phyloP scores from a whole-genome alignment of 208 protist genomes.

The Trypanosoma scelopori region DNA sequence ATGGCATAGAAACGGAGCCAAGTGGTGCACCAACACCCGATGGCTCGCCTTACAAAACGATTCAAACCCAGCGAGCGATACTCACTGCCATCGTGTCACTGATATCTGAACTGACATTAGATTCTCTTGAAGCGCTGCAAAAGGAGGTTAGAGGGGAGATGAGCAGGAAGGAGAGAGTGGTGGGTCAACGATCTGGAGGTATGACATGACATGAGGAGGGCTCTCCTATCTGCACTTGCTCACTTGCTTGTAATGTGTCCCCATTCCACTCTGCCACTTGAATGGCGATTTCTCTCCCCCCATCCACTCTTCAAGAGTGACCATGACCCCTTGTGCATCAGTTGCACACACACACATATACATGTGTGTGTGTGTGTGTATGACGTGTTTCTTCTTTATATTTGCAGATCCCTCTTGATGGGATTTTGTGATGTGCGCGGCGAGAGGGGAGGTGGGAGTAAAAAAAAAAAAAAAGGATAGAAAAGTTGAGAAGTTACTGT shows the following conservation, averaged over 20 bases:
- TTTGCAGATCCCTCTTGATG: too few species aligned
- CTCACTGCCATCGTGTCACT: slow-evolving; percentile 80
- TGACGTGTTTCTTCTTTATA: too few species aligned
- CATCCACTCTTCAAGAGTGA: too few species aligned
- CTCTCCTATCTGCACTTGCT: background rate
- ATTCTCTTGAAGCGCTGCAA: slow-evolving; percentile 78
- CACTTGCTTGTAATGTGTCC: background rate
- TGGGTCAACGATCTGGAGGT: background rate
- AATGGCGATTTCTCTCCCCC: too few species aligned
- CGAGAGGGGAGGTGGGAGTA: too few species aligned
- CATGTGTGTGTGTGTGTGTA: too few species aligned
- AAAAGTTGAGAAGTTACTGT: too few species aligned
- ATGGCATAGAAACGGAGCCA: background rate
- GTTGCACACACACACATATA: too few species aligned
- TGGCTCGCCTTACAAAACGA: slow-evolving; percentile 28
- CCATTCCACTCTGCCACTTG: too few species aligned
- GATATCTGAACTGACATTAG: slow-evolving; percentile 78
- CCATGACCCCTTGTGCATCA: too few species aligned
- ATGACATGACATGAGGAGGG: background rate
- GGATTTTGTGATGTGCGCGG: too few species aligned
- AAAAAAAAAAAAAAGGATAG: too few species aligned
- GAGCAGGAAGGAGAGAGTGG: slow-evolving; percentile 27
- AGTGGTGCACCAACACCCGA: background rate
- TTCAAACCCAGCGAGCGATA: slow-evolving; percentile 75
- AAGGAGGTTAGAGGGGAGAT: slow-evolving; percentile 68